phyloP scores from a whole-genome alignment of 2,329 filamentous ascomycete genomes.

The Microdochium trichocladiopsis region DNA sequence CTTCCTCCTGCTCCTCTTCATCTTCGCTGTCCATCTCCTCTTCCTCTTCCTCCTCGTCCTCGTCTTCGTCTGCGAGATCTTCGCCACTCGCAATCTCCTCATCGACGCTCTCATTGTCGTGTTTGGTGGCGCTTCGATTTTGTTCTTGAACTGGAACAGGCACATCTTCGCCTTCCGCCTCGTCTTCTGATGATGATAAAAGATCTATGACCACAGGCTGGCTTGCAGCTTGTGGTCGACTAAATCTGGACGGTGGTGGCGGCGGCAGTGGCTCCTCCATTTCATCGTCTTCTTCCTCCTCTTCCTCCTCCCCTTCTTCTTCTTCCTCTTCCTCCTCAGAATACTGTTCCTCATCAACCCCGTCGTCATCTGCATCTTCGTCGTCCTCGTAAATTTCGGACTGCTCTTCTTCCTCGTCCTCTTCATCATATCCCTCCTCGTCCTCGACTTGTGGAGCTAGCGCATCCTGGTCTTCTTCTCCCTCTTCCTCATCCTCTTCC shows the following conservation, averaged over 20 bases:
- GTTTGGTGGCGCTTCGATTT: not conserved
- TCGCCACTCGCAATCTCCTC: slow-evolving; percentile 10
- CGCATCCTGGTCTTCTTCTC: slow-evolving; percentile 6
- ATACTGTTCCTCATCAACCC: slow-evolving; percentile 7
- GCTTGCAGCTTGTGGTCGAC: slow-evolving; percentile 1
- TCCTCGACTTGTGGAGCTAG: slow-evolving; percentile 6
- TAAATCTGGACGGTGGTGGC: slow-evolving; percentile 3
- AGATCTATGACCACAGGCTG: slow-evolving; percentile 15
- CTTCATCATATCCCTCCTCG: slow-evolving; percentile 7
- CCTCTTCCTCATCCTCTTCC: slow-evolving; percentile 7
- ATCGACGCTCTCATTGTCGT: not conserved
- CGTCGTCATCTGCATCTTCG: slow-evolving; percentile 7
- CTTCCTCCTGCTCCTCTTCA: slow-evolving; percentile 8
- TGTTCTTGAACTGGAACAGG: not conserved
- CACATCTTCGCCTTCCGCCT: slow-evolving; percentile 8
- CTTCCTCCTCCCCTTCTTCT: slow-evolving; percentile 8
- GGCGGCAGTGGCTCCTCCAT: slow-evolving; percentile 8
- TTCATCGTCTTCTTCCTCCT: slow-evolving; percentile 11
- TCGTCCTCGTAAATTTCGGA: too few relatives aligned
- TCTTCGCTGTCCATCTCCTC: slow-evolving; percentile 7
- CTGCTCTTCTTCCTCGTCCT: slow-evolving; percentile 8
- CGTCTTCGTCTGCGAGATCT: slow-evolving; percentile 1
- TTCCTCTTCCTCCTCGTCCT: slow-evolving; percentile 9
- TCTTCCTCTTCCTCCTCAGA: slow-evolving; percentile 3
- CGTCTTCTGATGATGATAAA: slow-evolving; percentile 16